These are phyloP conservation scores for Eimeria praecox DNA, from an alignment of 169 alveolate species.

Conservation along the genomic window DNA sequence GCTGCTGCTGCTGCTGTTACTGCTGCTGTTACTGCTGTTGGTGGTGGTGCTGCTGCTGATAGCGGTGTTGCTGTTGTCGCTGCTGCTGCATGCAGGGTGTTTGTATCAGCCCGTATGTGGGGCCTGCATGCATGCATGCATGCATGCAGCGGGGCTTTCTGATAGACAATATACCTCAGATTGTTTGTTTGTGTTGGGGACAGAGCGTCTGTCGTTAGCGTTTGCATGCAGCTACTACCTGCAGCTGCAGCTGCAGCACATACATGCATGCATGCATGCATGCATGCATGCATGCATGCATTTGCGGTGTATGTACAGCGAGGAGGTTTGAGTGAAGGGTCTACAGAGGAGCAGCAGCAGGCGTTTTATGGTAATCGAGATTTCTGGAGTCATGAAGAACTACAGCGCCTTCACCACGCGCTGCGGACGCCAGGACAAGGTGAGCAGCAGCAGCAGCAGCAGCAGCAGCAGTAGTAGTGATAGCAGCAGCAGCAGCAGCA, in stretches of 20 bases:
- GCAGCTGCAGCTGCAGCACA: too few species aligned
- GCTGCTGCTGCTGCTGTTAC: neutral
- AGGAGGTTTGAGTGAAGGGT: constrained; percentile 43
- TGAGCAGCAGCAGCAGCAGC: neutral
- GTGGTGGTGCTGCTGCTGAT: neutral
- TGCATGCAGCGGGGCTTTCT: neutral
- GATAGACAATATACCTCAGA: too few species aligned
- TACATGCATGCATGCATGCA: neutral
- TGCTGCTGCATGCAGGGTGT: neutral
- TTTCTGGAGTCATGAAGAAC: constrained; percentile 79
- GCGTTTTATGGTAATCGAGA: constrained; percentile 57
- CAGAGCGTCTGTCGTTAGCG: too few species aligned
- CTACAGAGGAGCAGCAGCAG: constrained; percentile 58
- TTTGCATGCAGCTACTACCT: too few species aligned
- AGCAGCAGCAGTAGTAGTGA: constrained; percentile 4
- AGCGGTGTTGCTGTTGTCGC: neutral
- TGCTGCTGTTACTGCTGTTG: neutral
- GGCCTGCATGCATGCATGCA: neutral
- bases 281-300: constrained; percentile 22
- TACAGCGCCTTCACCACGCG: constrained; percentile 81
- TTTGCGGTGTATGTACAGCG: constrained; percentile 33
- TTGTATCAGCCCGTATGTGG: neutral
- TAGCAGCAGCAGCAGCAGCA: constrained; percentile 35
- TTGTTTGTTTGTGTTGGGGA: too few species aligned
- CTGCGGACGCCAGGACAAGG: constrained; percentile 77